Base-by-base conservation (phyloP, 768 basidiomycete species). In the Leccinum subgranulosum region DNA sequence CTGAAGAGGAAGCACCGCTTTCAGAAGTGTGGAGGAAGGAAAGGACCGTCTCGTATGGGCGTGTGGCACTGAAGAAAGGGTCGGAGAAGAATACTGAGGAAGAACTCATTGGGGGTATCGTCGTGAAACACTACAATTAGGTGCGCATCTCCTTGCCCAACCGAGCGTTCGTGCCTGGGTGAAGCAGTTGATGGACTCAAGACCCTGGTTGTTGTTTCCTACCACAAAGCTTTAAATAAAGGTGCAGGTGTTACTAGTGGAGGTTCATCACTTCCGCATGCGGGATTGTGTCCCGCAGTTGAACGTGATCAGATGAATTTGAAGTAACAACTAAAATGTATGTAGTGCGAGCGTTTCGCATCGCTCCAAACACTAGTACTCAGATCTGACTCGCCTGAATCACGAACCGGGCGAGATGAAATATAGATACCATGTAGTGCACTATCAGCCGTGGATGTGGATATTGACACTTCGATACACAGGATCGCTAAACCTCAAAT, bases 111-210 rank as follows among this genome's bases (percentile, higher is more conserved):
- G 77, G 74, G 28, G 84, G 84, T 0, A 74, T 84, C 2, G 60
- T 83, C 7, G 81, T 85, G 4, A 83, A 81, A 64, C 83, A 85
- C 58, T 86, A 82, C 56, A 84, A 79, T 64, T 85, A 34, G 39
- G 6, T 12, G 11, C 5, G 6, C 4, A 8, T 9, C 17, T n/a
- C 36, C 36, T n/a, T 39, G 17, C 36, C 8, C 17, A 39, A 6
- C 34, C 34, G 7, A 17, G 15, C 5, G 9, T n/a, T 10, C 39
- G 14, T 41, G n/a, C 39, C n/a, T 41, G 39, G 17, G 39, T n/a
- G 39, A 17, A 17, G 15, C 34, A 17, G 15, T 6, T 6, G 33
- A 15, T 14, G 14, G 14, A 15, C 14, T 6, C 15, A 34, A 34
- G 33, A 33, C 33, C 14, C 14, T 14, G 15, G 33, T 36, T 1